Evolutionary conservation across 495 filamentous ascomycete species (phyloP).

Genomic region (Cetradonia linearis): DNA sequence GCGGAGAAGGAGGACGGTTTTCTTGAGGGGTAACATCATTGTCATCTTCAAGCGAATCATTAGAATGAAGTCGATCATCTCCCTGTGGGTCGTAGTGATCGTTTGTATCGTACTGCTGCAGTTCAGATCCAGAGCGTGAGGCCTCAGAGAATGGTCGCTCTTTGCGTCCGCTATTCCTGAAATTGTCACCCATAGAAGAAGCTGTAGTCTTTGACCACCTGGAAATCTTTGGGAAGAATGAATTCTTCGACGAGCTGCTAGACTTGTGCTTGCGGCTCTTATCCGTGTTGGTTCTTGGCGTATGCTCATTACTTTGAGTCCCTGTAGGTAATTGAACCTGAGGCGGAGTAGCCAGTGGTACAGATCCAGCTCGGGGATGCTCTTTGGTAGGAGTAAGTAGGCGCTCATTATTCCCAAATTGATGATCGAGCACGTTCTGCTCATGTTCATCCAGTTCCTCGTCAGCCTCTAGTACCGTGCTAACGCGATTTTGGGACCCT

Average conservation of each 20-base stretch:
- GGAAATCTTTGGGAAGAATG: conserved; percentile 90
- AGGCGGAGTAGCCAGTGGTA: conserved; percentile 64
- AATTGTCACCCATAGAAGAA: conserved; percentile 55
- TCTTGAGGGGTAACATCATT: conserved; percentile 34
- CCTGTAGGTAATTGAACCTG: conserved; percentile 46
- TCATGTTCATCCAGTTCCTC: conserved; percentile 55
- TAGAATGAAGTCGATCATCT: conserved; percentile 62
- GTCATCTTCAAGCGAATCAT: conserved; percentile 45
- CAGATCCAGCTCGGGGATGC: conserved; percentile 44
- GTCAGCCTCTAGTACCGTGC: conserved; percentile 75
- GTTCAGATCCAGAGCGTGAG: conserved; percentile 63
- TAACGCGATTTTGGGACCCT: conserved; percentile 66
- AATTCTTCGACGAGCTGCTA: conserved; percentile 70
- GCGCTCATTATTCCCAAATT: conserved; percentile 40
- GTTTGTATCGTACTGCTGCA: conserved; percentile 54
- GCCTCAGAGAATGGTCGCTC: conserved; percentile 45
- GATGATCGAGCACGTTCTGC: conserved; percentile 31
- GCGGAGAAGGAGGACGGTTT: conserved; percentile 48
- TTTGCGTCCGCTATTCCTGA: conserved; percentile 42
- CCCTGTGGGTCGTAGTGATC: conserved; percentile 55
- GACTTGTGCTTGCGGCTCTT: conserved; percentile 87
- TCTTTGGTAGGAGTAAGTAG: conserved; percentile 36
- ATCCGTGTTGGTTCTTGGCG: conserved; percentile 56
- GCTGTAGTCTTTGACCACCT: conserved; percentile 95
- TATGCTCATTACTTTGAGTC: conserved; percentile 61